Base-by-base conservation (phyloP, 2,329 filamentous ascomycete genomes). In the Teratosphaeria viscida region DNA sequence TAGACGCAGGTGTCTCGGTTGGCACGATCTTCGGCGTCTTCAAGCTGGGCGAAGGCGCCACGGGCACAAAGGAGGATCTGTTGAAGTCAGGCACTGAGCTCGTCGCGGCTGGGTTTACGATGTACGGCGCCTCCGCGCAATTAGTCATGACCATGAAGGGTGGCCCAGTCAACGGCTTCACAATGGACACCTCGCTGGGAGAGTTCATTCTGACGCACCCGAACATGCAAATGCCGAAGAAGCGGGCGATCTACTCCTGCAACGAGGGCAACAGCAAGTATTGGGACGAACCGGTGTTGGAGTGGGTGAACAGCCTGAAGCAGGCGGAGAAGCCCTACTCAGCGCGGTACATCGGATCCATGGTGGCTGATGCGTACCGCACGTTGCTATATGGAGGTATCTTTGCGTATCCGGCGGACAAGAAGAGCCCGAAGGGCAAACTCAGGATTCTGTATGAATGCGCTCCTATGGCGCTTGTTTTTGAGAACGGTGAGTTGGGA, bases 191-290 rank as follows among this genome's bases (percentile, higher is more conserved):
- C 75, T 89, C 91, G 19, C 85, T 99, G 56, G 94, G 94, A 78
- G 94, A 99, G 81, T 99, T 99, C 80, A 99, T 99, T 77, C 84
- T 99, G 61, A 95, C 92, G 14, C 94, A 99, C 77, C 94, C 94
- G 27, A 76, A 95, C 77, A 99, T 99, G 94, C 80, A 80, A 65
- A 86, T 97, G 64, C 94, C 94, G 58, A 83, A 82, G 74, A 80
- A 82, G 71, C 84, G 92, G 64, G 77, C 86, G 64, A 99, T 99
- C 75, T 99, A 99, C 84, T 95, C 90, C 32, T 91, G 95, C 78
- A 99, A 99, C 79, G 94, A 99, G 82, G 94, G 94, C 67, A 99
- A 99, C 82, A 92, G 88, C 67, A 79, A 94, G 65, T 97, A 96
- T 83, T 99, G 94, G 94, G 86, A 92, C 64, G 88, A 95, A 54